Conservation (phyloP, 2,329 filamentous ascomycete genomes). For the Fusarium sp. region DNA sequence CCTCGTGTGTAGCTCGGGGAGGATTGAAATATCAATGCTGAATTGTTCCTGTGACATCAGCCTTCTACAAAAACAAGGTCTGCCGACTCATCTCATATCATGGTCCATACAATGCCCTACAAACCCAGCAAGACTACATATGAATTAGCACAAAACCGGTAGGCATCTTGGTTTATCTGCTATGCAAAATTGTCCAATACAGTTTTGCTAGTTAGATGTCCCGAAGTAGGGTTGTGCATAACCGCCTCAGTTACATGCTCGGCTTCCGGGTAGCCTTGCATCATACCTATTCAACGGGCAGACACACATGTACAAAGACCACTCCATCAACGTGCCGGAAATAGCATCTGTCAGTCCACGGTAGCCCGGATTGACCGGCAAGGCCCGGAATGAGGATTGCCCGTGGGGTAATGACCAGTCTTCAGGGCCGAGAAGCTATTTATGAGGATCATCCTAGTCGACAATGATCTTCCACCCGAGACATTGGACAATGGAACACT, state of each 20-base stretch:
- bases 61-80: neutral
- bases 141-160: neutral
- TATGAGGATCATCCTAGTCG: slow-evolving; percentile 1
- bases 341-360: neutral
- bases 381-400: neutral
- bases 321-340: neutral
- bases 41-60: neutral
- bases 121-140: neutral
- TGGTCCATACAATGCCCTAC: neutral
- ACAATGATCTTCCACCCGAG: neutral
- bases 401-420: neutral
- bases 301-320: neutral
- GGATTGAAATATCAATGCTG: no score
- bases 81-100: neutral
- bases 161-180: neutral
- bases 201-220: neutral
- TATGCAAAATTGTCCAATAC: neutral
- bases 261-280: neutral
- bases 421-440: neutral
- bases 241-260: neutral
- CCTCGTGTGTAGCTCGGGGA: neutral
- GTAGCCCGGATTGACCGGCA: neutral
- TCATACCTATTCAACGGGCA: neutral
- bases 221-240: neutral
- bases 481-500: neutral